A percentile compares a stretch with the other conserved stretches of the same genome.
These are phyloP conservation scores for Begonia peltatifolia DNA, from an alignment of 306 rosid genomes.

Conservation along the genomic window DNA sequence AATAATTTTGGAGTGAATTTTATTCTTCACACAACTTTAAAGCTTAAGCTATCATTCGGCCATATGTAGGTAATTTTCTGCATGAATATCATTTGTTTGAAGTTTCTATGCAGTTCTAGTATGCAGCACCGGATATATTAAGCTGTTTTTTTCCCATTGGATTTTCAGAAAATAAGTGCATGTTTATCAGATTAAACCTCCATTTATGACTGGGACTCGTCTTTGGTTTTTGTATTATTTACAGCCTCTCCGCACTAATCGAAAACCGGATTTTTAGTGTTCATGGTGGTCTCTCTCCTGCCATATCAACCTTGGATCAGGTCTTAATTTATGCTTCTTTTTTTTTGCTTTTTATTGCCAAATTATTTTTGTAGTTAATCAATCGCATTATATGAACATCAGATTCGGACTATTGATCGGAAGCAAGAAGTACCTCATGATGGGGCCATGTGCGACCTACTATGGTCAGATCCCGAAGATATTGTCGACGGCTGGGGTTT, in stretches of 20 bases:
- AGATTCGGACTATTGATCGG: conserved; percentile 92
- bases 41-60: too few relatives aligned
- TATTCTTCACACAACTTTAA: too few relatives aligned
- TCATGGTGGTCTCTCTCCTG: conserved; percentile 98
- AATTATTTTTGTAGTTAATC: conserved; percentile 3
- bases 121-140: too few relatives aligned
- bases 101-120: too few relatives aligned
- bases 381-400: conserved; percentile 13
- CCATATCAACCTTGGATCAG: conserved; percentile 90
- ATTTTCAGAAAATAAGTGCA: too few relatives aligned
- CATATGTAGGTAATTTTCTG: too few relatives aligned
- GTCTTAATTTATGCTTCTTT: conserved; percentile 19
- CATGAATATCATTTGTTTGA: too few relatives aligned
- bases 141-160: too few relatives aligned
- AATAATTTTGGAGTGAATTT: too few relatives aligned
- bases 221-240: too few relatives aligned
- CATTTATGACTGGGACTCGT: background rate
- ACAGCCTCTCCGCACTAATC: conserved; percentile 88
- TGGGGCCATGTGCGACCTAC: conserved; percentile 98
- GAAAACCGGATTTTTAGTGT: conserved; percentile 93
- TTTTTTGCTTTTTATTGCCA: conserved; percentile 4
- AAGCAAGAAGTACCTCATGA: conserved; percentile 99
- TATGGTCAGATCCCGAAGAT: conserved; percentile 99
- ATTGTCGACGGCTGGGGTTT: conserved; percentile 96
- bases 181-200: too few relatives aligned